Base-by-base conservation (phyloP, 2,329 filamentous ascomycete species). In the Colletotrichum phormii region DNA sequence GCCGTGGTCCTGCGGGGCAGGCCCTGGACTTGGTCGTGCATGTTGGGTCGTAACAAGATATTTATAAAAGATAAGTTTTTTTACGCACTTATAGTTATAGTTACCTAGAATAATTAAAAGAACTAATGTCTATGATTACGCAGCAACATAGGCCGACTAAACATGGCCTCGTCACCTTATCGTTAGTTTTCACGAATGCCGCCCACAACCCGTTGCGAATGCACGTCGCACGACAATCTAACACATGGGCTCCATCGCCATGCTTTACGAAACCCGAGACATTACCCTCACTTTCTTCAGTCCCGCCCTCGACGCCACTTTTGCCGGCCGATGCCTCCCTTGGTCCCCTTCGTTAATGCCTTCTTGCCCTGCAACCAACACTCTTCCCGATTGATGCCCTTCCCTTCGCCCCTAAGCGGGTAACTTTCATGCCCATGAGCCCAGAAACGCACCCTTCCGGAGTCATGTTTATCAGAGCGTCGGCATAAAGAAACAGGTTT, bases 281-380 rank as follows among this genome's bases (percentile, higher is more conserved):
- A 57, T 73, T n/a, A n/a, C 31, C 29, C 2, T 54, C 46, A 51
- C 57, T 5, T 77, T 74, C 75, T 75, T 79, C 58, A 75, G 79
- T 33, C 81, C 80, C 6, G 74, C 76, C 9, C 64, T 82, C 8
- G 80, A 82, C 54, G 81, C 82, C 29, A 49, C 65, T 86, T 53
- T 84, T 73, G 77, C 80, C 13, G 60, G 67, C 24, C 77, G 75
- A 15, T 75, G 77, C 60, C 78, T 86, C 53, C 81, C 84, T 4
- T 84, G 81, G 73, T 70, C 18, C 74, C 15, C 76, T 81, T 33
- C 84, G 85, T 74, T 85, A 85, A 83, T 83, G 84, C 8, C 79
- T 85, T 11, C 77, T 88, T 24, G 66, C 81, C 49, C 80, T 87
- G 22, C 83, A 85, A 71, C 84, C 85, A 15, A 76, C 84, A n/a